Conservation (phyloP, 2,329 filamentous ascomycete genomes). For the Monilinia vaccinii-corymbosi region DNA sequence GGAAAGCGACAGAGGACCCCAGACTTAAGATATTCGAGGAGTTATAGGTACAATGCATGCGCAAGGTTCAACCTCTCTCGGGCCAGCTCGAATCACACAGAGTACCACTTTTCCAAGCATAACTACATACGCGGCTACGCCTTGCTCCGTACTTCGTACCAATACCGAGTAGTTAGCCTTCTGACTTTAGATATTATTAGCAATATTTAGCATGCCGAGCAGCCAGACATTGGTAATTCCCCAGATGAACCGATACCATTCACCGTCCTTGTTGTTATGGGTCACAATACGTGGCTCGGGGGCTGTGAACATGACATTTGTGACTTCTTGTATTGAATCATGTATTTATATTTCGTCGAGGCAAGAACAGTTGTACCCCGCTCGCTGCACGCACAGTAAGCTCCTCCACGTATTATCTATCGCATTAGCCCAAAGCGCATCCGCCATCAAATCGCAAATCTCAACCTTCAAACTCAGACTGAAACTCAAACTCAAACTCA, state of each 20-base stretch:
- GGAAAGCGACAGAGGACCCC: conserved; percentile 21
- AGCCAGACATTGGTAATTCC: not conserved
- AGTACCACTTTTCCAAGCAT: not conserved
- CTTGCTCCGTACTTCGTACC: not conserved
- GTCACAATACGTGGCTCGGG: too few relatives aligned
- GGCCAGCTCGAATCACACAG: not conserved
- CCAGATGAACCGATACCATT: too few relatives aligned
- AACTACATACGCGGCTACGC: not conserved
- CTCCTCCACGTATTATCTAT: not conserved
- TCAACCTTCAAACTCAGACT: not conserved
- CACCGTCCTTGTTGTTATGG: too few relatives aligned
- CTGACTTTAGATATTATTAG: not conserved
- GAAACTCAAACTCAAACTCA: not conserved
- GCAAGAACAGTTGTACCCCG: conserved; percentile 5
- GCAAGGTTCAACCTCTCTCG: not conserved
- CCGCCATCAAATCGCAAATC: not conserved
- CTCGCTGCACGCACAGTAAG: conserved; percentile 10
- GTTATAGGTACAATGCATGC: conserved; percentile 17
- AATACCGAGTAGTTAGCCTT: not conserved
- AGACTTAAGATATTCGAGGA: conserved; percentile 29
- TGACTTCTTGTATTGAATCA: too few relatives aligned
- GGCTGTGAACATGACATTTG: too few relatives aligned
- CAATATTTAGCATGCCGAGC: not conserved
- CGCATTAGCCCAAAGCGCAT: not conserved
- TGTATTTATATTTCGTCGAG: too few relatives aligned